Base-by-base conservation (phyloP, 257 asterid species). In the Gardenia jasminoides region DNA sequence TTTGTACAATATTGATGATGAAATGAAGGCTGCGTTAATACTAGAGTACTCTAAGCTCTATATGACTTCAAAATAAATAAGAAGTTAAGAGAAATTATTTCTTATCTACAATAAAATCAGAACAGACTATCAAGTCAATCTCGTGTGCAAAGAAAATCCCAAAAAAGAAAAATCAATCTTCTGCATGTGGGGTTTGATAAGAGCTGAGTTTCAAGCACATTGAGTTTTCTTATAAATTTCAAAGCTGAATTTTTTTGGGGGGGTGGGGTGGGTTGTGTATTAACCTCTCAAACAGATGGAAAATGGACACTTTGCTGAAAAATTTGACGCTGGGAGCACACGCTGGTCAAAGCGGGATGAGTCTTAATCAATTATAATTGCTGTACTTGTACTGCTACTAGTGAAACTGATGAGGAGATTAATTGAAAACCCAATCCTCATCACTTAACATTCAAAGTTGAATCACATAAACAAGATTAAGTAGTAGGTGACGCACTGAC, bases 301-400 rank as follows among this genome's bases (percentile, higher is more conserved):
- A 70, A 67, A n/a, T 52, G 33, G 61, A 76, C 47, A 2, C 41
- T 5, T 5, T 6, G 54, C 41, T 20, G 82, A 75, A 77, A 83
- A 74, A 24, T 72, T 83, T 80, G 86, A 83, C 86, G 66, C 76
- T 76, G 58, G 58, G 58, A 76, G 36, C 43, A 24, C 58, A 8
- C 24, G 39, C 28, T 41, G 50, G 82, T 78, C 82, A 82, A 82
- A 82, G 50, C 64, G 69, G 66, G 59, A 67, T 26, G 56, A 43
- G 79, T 77, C 82, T 48, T n/a, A 26, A 77, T 78, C 85, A 73
- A 48, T 26, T 28, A 36, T 46, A 72, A 76, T 43, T 72, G 70
- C 8, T 50, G 28, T 36, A 26, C 39, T 26, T 26, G 39, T 62
- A 44, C 78, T 47, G 74, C 79, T 74, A 75, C 47, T 26, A 74